Base-by-base conservation (phyloP, 2,329 filamentous ascomycete genomes). In the Claviceps sp. region DNA sequence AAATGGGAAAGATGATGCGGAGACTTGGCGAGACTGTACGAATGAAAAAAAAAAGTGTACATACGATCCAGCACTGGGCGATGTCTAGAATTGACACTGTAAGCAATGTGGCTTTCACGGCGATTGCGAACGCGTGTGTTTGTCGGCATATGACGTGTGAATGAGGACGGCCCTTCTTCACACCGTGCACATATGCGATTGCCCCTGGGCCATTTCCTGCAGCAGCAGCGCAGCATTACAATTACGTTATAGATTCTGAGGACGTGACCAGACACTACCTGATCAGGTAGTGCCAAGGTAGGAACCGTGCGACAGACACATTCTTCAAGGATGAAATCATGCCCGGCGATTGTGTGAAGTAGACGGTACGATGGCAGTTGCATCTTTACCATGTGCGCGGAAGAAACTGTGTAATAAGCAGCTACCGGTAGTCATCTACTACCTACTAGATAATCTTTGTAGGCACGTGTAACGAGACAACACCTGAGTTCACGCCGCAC, bases 31-130 rank as follows among this genome's bases (percentile, higher is more conserved):
- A 56, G 56, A 57, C 55, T 63, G 61, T 60, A 62, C 60, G 61
- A 62, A 57, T 54, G 57, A 60, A 55, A 22, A 22, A 22, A 22
- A 18, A 56, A 58, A 58, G 61, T 68, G 62, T 68, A 66, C 59
- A 62, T 64, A 66, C 61, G 61, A 34, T 43, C 20, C 46, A 42
- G 50, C 34, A 47, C 41, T 40, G 52, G 34, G 16, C 26, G 30
- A 47, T 43, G 20, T 20, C 14, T 47, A 24, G n/a, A 50, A 38
- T 50, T 42, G 34, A 37, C 37, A 34, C 45, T 24, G 37, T 37
- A 16, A 34, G n/a, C 11, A 46, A 20, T 22, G 13, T n/a, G 45
- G 14, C 11, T 24, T 22, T 4, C 30, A 9, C 2, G 9, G 34
- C 16, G 46, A 37, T 22, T 7, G 13, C 22, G 34, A 37, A 13